Evolutionary conservation across 1,284 basidiomycete genomes (phyloP).

Genomic region (Ceratobasidium sp.): DNA sequence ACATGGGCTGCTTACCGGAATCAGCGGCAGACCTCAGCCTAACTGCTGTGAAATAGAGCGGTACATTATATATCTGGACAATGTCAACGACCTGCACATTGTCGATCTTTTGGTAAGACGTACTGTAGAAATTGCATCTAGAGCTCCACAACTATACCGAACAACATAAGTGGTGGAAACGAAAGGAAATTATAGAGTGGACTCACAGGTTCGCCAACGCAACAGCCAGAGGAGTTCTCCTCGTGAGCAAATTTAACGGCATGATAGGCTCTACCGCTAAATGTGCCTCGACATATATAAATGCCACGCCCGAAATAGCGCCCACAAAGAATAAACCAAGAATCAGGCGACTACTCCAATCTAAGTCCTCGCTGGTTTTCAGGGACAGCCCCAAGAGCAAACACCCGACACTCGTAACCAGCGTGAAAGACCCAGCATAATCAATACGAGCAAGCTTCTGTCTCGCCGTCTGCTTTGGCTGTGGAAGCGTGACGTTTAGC

Average conservation of each 20-base stretch:
- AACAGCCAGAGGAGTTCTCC: slow-evolving; percentile 83
- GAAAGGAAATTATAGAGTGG: slow-evolving; percentile 44
- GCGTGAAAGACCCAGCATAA: slow-evolving; percentile 82
- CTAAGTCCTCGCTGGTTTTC: slow-evolving; percentile 83
- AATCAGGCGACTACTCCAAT: slow-evolving; percentile 81
- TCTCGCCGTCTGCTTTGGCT: slow-evolving; percentile 68
- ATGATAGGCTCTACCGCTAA: slow-evolving; percentile 86
- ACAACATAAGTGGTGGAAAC: too few relatives aligned
- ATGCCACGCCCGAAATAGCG: slow-evolving; percentile 68
- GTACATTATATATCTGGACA: slow-evolving; percentile 60
- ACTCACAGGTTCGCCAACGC: slow-evolving; percentile 80
- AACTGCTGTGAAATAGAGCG: slow-evolving; percentile 60
- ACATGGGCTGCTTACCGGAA: slow-evolving; percentile 66
- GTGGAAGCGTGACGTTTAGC: slow-evolving; percentile 77
- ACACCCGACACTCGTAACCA: slow-evolving; percentile 80
- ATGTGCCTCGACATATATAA: slow-evolving; percentile 80
- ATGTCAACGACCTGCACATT: too few relatives aligned
- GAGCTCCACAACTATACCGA: too few relatives aligned
- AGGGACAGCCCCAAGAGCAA: slow-evolving; percentile 83
- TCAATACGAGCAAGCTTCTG: slow-evolving; percentile 85
- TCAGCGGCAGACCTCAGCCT: slow-evolving; percentile 77
- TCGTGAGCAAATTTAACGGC: slow-evolving; percentile 81
- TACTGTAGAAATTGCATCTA: too few relatives aligned
- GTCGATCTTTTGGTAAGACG: too few relatives aligned
- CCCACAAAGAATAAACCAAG: slow-evolving; percentile 74